phyloP scores from a whole-genome alignment of 495 filamentous ascomycete species.

The Usnea hakonensis region DNA sequence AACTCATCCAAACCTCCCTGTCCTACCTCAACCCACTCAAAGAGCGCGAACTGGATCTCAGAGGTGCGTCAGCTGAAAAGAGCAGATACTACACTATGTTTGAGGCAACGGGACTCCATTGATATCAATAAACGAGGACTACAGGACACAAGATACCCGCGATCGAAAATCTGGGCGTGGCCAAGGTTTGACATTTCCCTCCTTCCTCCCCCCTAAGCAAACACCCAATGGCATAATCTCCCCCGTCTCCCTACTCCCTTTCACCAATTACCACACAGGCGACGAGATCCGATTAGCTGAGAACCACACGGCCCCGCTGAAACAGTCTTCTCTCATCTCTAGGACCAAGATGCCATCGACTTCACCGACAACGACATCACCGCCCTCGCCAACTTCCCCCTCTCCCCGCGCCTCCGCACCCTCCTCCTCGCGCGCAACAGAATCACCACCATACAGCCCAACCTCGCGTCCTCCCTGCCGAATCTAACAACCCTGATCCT shows the following conservation, averaged over 20 bases:
- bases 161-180: slow-evolving; percentile 97
- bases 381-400: slow-evolving; percentile 84
- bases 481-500: slow-evolving; percentile 71
- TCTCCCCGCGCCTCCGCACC: slow-evolving; percentile 75
- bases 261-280: neutral
- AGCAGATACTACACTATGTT: slow-evolving; percentile 91
- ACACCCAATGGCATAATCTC: too few species aligned
- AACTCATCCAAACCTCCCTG: slow-evolving; percentile 82
- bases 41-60: slow-evolving; percentile 96
- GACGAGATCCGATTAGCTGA: slow-evolving; percentile 7
- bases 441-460: slow-evolving; percentile 68
- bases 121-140: slow-evolving; percentile 60
- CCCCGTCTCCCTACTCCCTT: neutral
- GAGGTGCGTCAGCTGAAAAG: slow-evolving; percentile 97
- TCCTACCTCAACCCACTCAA: slow-evolving; percentile 97
- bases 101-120: slow-evolving; percentile 69
- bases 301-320: too few species aligned
- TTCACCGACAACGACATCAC: slow-evolving; percentile 97
- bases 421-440: slow-evolving; percentile 88
- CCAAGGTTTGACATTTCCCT: slow-evolving; percentile 55
- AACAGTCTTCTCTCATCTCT: slow-evolving; percentile 9
- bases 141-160: slow-evolving; percentile 95
- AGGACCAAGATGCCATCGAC: slow-evolving; percentile 90
- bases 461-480: slow-evolving; percentile 63
- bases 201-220: slow-evolving; percentile 17